Percentiles rank a stretch among this genome's conserved stretches.
Conservation (phyloP, 768 basidiomycete species). For the Strobilomyces confusus region DNA sequence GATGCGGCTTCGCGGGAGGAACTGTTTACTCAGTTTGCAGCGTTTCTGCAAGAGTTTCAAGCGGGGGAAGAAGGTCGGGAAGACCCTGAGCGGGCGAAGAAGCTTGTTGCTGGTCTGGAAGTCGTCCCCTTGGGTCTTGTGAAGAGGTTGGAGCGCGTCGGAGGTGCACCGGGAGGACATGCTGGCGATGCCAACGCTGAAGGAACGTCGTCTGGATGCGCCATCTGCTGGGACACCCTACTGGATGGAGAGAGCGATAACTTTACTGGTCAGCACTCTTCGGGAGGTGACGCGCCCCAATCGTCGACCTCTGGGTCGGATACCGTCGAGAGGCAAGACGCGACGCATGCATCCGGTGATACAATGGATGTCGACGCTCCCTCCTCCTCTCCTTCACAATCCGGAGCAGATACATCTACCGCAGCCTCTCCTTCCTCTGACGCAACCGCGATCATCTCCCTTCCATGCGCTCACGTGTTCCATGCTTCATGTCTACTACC, state of each 20-base stretch:
- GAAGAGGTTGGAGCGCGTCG: slow-evolving; percentile 53
- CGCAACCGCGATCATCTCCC: slow-evolving; percentile 51
- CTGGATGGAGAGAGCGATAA: slow-evolving; percentile 44
- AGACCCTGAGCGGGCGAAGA: slow-evolving; percentile 64
- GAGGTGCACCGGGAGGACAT: slow-evolving; percentile 35
- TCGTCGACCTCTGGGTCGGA: not conserved
- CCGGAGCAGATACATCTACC: slow-evolving; percentile 10
- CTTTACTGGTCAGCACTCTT: slow-evolving; percentile 15
- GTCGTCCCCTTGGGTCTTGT: slow-evolving; percentile 65
- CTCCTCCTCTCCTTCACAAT: slow-evolving; percentile 7
- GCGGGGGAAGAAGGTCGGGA: slow-evolving; percentile 41
- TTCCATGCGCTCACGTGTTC: slow-evolving; percentile 82
- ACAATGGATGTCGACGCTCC: slow-evolving; percentile 22
- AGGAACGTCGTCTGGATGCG: slow-evolving; percentile 45
- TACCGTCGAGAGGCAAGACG: slow-evolving; percentile 1
- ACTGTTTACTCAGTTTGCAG: slow-evolving; percentile 23
- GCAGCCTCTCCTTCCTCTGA: slow-evolving; percentile 7
- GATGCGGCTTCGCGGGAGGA: slow-evolving; percentile 22
- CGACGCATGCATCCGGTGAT: slow-evolving; percentile 2
- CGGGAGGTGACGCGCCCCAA: slow-evolving; percentile 5
- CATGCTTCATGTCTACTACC: slow-evolving; percentile 74
- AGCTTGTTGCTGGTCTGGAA: slow-evolving; percentile 60
- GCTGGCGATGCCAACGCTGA: slow-evolving; percentile 33
- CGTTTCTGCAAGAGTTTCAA: slow-evolving; percentile 28
- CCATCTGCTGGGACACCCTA: slow-evolving; percentile 73